These are phyloP conservation scores for Lentinula detonsa DNA, from an alignment of 768 basidiomycete genomes.

Conservation along the genomic window DNA sequence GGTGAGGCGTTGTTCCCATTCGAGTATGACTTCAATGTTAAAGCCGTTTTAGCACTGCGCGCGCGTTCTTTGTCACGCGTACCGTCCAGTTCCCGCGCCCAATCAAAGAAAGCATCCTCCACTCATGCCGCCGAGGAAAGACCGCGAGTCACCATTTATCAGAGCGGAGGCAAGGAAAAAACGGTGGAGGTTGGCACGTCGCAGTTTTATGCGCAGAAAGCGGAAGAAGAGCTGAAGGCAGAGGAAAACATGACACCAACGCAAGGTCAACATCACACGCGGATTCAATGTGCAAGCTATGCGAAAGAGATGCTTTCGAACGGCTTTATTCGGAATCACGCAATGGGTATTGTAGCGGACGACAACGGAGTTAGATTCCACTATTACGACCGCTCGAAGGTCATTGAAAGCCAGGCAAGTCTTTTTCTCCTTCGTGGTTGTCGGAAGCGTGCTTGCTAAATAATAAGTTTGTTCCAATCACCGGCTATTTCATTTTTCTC, in stretches of 20 bases:
- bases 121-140: too few relatives aligned
- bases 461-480: too few relatives aligned
- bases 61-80: too few relatives aligned
- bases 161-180: not conserved
- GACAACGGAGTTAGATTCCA: not conserved
- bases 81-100: too few relatives aligned
- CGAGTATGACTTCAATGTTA: too few relatives aligned
- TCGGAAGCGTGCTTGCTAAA: too few relatives aligned
- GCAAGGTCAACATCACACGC: not conserved
- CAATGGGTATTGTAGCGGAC: not conserved
- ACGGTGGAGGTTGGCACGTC: not conserved
- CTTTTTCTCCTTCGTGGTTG: not conserved
- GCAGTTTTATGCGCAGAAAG: not conserved
- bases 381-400: not conserved
- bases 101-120: too few relatives aligned
- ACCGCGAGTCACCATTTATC: too few relatives aligned
- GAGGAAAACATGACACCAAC: not conserved
- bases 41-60: too few relatives aligned
- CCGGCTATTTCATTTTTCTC: not conserved
- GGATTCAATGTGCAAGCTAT: not conserved
- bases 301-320: not conserved
- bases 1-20: too few relatives aligned
- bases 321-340: not conserved
- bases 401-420: not conserved
- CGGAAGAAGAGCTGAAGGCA: not conserved